phyloP scores from a whole-genome alignment of 805 yeast genomes.

The Ogataea trehaloabstinens region DNA sequence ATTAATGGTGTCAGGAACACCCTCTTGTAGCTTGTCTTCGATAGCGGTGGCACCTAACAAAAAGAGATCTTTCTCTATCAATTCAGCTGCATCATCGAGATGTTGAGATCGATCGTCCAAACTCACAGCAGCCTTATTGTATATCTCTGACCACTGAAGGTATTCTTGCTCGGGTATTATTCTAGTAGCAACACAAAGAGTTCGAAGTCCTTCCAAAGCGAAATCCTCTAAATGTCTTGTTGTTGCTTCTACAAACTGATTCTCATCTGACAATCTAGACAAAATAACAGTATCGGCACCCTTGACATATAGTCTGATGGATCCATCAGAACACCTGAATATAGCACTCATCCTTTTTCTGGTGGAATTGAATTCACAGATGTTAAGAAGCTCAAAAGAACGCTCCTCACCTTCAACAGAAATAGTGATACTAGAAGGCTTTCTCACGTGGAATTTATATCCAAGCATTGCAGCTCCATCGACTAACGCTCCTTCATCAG shows the following conservation, averaged over 20 bases:
- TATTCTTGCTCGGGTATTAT: constrained; percentile 80
- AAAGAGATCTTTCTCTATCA: constrained; percentile 76
- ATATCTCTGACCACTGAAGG: constrained; percentile 59
- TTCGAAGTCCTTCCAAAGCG: constrained; percentile 94
- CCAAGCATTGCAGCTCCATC: constrained; percentile 94
- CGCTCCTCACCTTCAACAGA: constrained; percentile 49
- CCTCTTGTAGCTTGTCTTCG: constrained; percentile 96
- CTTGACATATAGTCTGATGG: constrained; percentile 82
- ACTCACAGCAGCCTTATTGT: constrained; percentile 80
- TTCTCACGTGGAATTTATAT: constrained; percentile 78
- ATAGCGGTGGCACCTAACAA: constrained; percentile 96
- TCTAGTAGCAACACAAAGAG: constrained; percentile 87
- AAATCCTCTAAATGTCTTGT: constrained; percentile 89
- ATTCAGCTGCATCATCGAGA: constrained; percentile 85
- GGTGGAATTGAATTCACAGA: constrained; percentile 96
- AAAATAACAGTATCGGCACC: constrained; percentile 98
- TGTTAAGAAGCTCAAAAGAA: constrained; percentile 76
- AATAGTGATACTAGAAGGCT: constrained; percentile 77
- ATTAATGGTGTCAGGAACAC: constrained; percentile 96
- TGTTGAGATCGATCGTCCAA: constrained; percentile 69
- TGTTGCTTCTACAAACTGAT: constrained; percentile 82
- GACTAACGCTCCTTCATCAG: constrained; percentile 98
- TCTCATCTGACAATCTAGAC: constrained; percentile 70
- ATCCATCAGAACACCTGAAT: constrained; percentile 91
- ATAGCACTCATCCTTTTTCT: constrained; percentile 97